A percentile compares a stretch with the other conserved stretches of the same genome.
phyloP scores from a whole-genome alignment of 805 yeast species.

The Candida michaelii region DNA sequence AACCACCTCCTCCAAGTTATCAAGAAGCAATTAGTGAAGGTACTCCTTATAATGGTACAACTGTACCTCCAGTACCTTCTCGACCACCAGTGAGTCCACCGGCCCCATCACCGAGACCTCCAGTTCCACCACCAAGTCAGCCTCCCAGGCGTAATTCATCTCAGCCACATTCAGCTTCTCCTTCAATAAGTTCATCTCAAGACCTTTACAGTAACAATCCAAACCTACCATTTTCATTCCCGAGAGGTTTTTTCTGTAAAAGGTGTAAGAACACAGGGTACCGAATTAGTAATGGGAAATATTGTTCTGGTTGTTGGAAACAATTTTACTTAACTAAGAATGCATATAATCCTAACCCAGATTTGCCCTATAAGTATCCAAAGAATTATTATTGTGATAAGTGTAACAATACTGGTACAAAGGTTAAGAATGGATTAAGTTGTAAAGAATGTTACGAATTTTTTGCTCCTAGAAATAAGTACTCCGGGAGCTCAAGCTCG shows the following conservation, averaged over 20 bases:
- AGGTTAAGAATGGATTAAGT: slow-evolving; percentile 58
- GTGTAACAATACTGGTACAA: slow-evolving; percentile 73
- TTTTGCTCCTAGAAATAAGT: slow-evolving; percentile 49
- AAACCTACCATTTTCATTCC: slow-evolving; percentile 23
- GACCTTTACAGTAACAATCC: slow-evolving; percentile 20
- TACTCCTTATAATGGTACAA: slow-evolving; percentile 5
- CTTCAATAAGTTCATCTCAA: neutral
- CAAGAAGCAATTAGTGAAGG: slow-evolving; percentile 38
- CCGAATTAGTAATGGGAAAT: slow-evolving; percentile 22
- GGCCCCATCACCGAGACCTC: slow-evolving; percentile 10
- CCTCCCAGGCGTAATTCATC: slow-evolving; percentile 11
- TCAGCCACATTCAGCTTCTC: slow-evolving; percentile 8
- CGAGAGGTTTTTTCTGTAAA: slow-evolving; percentile 30
- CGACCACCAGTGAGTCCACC: slow-evolving; percentile 11
- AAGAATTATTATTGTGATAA: slow-evolving; percentile 57
- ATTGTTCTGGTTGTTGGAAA: slow-evolving; percentile 33
- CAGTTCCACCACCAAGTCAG: slow-evolving; percentile 15
- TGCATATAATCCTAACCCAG: slow-evolving; percentile 47
- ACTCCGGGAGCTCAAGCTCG: slow-evolving; percentile 2
- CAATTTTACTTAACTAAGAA: slow-evolving; percentile 25
- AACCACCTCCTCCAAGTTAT: slow-evolving; percentile 45
- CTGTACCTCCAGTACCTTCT: slow-evolving; percentile 19
- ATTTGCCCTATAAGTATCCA: slow-evolving; percentile 69
- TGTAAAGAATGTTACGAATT: slow-evolving; percentile 71
- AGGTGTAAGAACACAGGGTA: slow-evolving; percentile 38